Conservation (phyloP, 495 filamentous ascomycete genomes). For the Pseudoneurospora amorphoporcata region DNA sequence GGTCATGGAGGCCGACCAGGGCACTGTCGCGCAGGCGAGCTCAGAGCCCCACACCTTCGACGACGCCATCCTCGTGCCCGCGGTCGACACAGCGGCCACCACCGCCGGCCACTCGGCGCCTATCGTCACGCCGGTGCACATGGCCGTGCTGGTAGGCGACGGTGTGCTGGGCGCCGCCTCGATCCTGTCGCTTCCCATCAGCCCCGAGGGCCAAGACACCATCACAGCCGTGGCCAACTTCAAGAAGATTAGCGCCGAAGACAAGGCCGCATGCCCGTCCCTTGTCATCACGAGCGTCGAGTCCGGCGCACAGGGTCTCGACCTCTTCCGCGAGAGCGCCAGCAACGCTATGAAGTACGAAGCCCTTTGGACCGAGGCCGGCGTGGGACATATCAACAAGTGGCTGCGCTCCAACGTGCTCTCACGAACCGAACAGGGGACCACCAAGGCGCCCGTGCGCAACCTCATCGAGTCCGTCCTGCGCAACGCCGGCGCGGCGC, state of each 20-base stretch:
- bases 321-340: conserved; percentile 54
- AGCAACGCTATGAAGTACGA: conserved; percentile 61
- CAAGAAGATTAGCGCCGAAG: conserved; percentile 21
- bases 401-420: conserved; percentile 53
- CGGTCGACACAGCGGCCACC: conserved; percentile 55
- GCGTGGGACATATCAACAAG: conserved; percentile 50
- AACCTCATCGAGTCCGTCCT: conserved; percentile 59
- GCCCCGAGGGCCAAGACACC: conserved; percentile 21
- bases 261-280: conserved; percentile 24
- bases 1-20: conserved; percentile 43
- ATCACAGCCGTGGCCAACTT: conserved; percentile 35
- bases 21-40: conserved; percentile 31
- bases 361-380: conserved; percentile 61
- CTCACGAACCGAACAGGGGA: conserved; percentile 19
- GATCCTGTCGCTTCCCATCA: conserved; percentile 26
- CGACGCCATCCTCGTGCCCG: conserved; percentile 61
- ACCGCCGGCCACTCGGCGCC: conserved; percentile 47
- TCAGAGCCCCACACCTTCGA: conserved; percentile 23
- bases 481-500: conserved; percentile 42
- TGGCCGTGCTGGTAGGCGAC: conserved; percentile 61
- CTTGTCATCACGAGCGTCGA: conserved; percentile 24
- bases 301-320: conserved; percentile 47
- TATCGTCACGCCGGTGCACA: conserved; percentile 77
- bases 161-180: conserved; percentile 42
- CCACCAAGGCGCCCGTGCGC: conserved; percentile 51